phyloP scores from a whole-genome alignment of 2,329 filamentous ascomycete genomes.

The Scedosporium dehoogii region DNA sequence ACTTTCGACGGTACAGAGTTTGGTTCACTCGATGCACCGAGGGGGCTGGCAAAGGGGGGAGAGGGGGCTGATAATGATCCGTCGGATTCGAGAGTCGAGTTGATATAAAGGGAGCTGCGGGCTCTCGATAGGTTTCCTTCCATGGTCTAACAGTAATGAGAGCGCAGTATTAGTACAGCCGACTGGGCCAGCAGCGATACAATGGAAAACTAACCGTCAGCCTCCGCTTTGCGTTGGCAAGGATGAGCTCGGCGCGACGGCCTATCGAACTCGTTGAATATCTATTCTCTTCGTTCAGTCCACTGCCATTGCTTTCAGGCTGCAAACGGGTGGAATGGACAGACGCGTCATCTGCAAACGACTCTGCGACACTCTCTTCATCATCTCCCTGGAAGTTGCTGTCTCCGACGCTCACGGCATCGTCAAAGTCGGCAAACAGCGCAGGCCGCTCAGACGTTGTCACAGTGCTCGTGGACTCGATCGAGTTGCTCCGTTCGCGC shows the following conservation, averaged over 20 bases:
- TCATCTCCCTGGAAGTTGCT: constrained; percentile 59
- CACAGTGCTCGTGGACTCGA: constrained; percentile 52
- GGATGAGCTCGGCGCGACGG: constrained; percentile 76
- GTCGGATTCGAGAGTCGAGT: constrained; percentile 30
- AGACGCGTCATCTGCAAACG: constrained; percentile 37
- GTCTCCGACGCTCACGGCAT: constrained; percentile 51
- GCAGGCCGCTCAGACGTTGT: constrained; percentile 37
- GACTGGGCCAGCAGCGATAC: background rate
- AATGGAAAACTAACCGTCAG: constrained; percentile 56
- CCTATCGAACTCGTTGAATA: constrained; percentile 69
- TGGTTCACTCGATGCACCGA: constrained; percentile 11
- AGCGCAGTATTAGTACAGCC: background rate
- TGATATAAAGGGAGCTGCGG: constrained; percentile 53
- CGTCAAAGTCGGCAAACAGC: constrained; percentile 53
- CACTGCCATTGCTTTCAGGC: constrained; percentile 17
- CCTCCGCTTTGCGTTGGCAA: constrained; percentile 84
- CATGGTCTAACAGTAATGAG: constrained; percentile 57
- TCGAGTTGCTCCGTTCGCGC: constrained; percentile 43
- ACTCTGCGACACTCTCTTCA: constrained; percentile 54
- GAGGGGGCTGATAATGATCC: constrained; percentile 37
- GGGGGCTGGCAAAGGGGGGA: constrained; percentile 33
- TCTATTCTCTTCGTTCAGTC: constrained; percentile 39
- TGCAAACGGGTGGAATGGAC: constrained; percentile 17
- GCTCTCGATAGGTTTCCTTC: constrained; percentile 81
- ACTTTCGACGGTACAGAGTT: constrained; percentile 15